Base-by-base conservation (phyloP, 2,329 filamentous ascomycete species). In the Xylaria sp. region DNA sequence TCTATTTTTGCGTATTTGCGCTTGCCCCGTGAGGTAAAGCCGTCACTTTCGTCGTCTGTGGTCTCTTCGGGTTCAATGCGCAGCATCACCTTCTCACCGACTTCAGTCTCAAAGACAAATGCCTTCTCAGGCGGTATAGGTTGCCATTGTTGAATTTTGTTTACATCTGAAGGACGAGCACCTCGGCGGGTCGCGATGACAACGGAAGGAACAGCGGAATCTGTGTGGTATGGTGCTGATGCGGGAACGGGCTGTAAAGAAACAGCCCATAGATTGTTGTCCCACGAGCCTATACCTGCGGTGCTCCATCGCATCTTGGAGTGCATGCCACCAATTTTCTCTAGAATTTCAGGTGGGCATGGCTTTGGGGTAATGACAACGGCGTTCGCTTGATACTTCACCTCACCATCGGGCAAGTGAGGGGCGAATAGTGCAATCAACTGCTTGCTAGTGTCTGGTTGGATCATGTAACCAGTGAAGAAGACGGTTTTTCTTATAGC, bases 401-500 rank as follows among this genome's bases (percentile, higher is more conserved):
- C 83, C 61, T 97, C 93, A 62, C 67, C 86, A 60, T 92, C 89
- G 34, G 89, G 85, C 63, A 90, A 82, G 67, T 87, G 86, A 3
- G 91, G 91, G 23, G 93, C 83, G 61, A 90, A 89, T n/a, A 97
- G 85, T 6, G 87, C 86, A 65, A 92, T 87, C 46, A 98, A 84
- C 65, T 88, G 89, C 76, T 92, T 88, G 1, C 91, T 91, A 79
- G 96, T 93, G 31, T 88, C 84, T 57, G 89, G 85, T 50, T 86
- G 86, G 73, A 99, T 91, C 81, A 97, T 89, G 81, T 99, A 98
- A 59, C 93, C 94, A 1, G 96, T 98, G 81, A 95, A 98, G 81
- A 94, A 94, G 59, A 97, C 91, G 1, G 90, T 93, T 78, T 94
- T 94, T 80, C 93, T 94, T 78, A 99, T 93, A 74, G 88, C 86